phyloP scores from a whole-genome alignment of 371 early-diverging fungal species.

The Apophysomyces trapeziformis region DNA sequence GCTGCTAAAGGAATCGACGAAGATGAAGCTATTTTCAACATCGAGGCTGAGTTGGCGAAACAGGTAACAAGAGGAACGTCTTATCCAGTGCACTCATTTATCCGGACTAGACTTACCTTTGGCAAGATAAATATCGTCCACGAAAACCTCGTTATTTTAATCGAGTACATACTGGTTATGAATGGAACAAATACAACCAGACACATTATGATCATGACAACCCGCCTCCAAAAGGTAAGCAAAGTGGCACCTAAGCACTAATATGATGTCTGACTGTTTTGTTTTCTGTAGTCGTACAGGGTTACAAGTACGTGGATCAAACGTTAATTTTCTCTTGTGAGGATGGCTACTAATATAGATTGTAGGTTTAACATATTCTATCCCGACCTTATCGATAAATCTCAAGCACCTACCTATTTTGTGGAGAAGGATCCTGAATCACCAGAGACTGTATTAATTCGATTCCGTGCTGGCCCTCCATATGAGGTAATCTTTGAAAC shows the following conservation, averaged over 20 bases:
- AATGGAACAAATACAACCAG: slow-evolving; percentile 99
- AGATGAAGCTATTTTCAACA: slow-evolving; percentile 81
- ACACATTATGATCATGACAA: slow-evolving; percentile 96
- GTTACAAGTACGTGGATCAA: slow-evolving; percentile 73
- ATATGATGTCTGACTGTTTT: neutral
- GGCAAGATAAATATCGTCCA: slow-evolving; percentile 94
- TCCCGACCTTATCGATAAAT: slow-evolving; percentile 93
- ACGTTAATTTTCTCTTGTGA: neutral
- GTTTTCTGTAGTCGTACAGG: slow-evolving; percentile 75
- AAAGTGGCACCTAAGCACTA: neutral
- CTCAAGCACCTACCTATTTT: slow-evolving; percentile 85
- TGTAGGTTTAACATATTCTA: slow-evolving; percentile 88
- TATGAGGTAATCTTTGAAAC: slow-evolving; percentile 63
- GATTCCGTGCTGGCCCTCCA: slow-evolving; percentile 93
- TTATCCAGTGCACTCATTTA: neutral
- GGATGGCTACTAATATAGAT: neutral
- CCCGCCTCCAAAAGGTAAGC: slow-evolving; percentile 85
- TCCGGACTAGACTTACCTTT: slow-evolving; percentile 61
- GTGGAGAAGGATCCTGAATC: slow-evolving; percentile 78
- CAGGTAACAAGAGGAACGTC: slow-evolving; percentile 33
- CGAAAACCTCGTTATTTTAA: slow-evolving; percentile 95
- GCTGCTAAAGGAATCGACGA: slow-evolving; percentile 79
- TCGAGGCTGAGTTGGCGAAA: slow-evolving; percentile 72
- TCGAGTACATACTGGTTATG: slow-evolving; percentile 94
- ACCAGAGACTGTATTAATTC: slow-evolving; percentile 80